Conservation (phyloP, 2,329 filamentous ascomycete genomes). For the Cryphonectria naterciae region DNA sequence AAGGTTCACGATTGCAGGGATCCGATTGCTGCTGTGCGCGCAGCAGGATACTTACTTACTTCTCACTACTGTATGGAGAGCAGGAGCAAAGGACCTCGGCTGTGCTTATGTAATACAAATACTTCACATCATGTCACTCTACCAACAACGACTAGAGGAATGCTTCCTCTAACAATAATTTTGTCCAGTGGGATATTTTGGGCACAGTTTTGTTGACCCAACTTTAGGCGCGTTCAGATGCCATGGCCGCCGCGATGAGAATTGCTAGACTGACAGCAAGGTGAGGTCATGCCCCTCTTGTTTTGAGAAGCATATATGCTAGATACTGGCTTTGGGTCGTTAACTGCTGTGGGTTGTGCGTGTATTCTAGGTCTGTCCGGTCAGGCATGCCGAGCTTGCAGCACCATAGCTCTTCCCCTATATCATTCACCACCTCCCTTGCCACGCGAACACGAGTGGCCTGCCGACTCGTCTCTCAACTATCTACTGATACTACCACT, state of each 20-base stretch:
- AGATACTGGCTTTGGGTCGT: background rate
- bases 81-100: background rate
- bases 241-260: slow-evolving; percentile 6
- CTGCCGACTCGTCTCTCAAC: slow-evolving; percentile 12
- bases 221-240: too few relatives aligned
- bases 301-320: background rate
- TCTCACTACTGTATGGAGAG: too few relatives aligned
- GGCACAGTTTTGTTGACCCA: background rate
- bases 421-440: background rate
- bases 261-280: slow-evolving; percentile 10
- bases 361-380: slow-evolving; percentile 5
- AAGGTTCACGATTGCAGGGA: background rate
- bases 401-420: background rate
- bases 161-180: background rate
- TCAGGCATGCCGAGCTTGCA: background rate
- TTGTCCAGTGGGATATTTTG: too few relatives aligned
- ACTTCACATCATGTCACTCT: background rate
- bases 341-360: background rate
- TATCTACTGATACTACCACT: background rate
- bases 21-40: slow-evolving; percentile 9
- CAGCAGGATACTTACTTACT: background rate
- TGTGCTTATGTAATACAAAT: slow-evolving; percentile 17
- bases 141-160: background rate
- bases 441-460: background rate
- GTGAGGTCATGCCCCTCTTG: slow-evolving; percentile 9